Evolutionary conservation across 139 green algal species (phyloP).

Genomic region (Parachlorella kessleri): DNA sequence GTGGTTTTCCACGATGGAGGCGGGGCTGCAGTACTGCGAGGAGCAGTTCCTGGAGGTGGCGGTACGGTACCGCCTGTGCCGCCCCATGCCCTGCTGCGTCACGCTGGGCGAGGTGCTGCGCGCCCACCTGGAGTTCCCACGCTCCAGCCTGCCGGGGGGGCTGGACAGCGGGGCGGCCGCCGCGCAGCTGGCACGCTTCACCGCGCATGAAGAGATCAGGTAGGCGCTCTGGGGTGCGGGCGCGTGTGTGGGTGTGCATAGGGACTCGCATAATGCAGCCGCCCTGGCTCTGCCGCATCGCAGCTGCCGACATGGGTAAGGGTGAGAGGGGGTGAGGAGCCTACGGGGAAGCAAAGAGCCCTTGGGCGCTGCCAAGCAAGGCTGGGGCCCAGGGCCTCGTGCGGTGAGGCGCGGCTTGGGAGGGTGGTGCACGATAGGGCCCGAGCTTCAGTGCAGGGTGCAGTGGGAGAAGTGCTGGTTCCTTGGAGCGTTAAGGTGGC

Average conservation of each 20-base stretch:
- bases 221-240: no score
- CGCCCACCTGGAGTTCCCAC: constrained; percentile 32
- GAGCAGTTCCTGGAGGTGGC: constrained; percentile 53
- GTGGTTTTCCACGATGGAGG: constrained; percentile 59
- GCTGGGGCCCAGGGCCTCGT: no score
- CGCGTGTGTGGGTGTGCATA: no score
- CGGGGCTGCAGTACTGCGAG: constrained; percentile 58
- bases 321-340: no score
- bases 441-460: background rate
- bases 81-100: constrained; percentile 10
- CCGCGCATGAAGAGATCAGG: background rate
- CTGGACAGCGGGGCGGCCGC: constrained; percentile 3
- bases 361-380: no score
- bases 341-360: no score
- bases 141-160: background rate
- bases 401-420: no score
- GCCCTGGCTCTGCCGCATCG: no score
- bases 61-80: constrained; percentile 38
- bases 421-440: background rate
- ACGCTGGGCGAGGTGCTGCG: constrained; percentile 44
- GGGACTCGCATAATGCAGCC: no score
- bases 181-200: constrained; percentile 7
- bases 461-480: background rate
- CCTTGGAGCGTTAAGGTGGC: no score
- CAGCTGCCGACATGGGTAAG: no score